phyloP scores from a whole-genome alignment of 768 basidiomycete genomes.

The Panaeolus papilionaceus region DNA sequence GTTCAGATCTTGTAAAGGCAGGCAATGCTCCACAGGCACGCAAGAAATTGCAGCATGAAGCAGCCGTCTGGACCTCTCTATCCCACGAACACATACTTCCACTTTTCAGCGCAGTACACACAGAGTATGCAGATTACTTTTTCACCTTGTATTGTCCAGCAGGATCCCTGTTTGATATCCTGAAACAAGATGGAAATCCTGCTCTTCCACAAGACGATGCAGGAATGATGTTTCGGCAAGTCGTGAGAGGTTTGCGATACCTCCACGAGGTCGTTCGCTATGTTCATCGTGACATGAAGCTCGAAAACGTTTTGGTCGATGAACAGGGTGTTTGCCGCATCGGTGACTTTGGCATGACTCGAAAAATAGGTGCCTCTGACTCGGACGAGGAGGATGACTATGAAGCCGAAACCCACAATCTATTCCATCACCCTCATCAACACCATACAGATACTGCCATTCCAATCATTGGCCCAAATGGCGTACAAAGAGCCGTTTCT shows the following conservation, averaged over 20 bases:
- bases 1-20: conserved; percentile 60
- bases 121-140: conserved; percentile 73
- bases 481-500: conserved; percentile 48
- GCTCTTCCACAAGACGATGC: conserved; percentile 79
- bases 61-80: conserved; percentile 73
- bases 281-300: conserved; percentile 95
- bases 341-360: conserved; percentile 84
- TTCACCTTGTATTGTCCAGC: conserved; percentile 86
- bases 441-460: background rate
- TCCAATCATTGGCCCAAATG: conserved; percentile 20
- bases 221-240: conserved; percentile 86
- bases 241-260: conserved; percentile 83
- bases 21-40: conserved; percentile 51
- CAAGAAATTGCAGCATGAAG: conserved; percentile 73
- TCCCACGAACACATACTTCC: conserved; percentile 89
- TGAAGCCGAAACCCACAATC: conserved; percentile 29
- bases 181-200: conserved; percentile 72
- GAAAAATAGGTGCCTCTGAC: conserved; percentile 57
- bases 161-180: conserved; percentile 84
- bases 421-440: conserved; percentile 27
- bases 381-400: conserved; percentile 46
- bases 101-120: conserved; percentile 69
- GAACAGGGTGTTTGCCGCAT: conserved; percentile 88
- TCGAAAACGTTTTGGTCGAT: conserved; percentile 95
- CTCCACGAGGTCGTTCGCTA: conserved; percentile 77